phyloP scores from a whole-genome alignment of 345 rosid genomes.

The Zanthoxylum bungeanum region DNA sequence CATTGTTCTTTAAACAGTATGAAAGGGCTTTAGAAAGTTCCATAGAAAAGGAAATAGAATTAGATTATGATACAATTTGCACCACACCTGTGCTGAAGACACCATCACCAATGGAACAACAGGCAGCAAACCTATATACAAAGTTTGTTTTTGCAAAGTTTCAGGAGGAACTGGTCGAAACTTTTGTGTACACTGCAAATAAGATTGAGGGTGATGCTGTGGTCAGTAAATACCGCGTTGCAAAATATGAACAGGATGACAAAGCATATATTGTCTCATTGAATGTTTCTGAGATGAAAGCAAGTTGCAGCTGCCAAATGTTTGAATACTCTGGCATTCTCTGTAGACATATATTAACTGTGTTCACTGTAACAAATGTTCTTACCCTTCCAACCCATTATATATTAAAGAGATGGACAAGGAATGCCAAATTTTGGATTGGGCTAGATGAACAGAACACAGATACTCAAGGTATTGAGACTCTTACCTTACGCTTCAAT shows the following conservation, averaged over 20 bases:
- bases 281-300: conserved; percentile 43
- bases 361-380: conserved; percentile 64
- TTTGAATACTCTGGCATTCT: conserved; percentile 65
- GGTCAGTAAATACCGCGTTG: conserved; percentile 47
- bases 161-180: conserved; percentile 73
- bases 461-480: conserved; percentile 33
- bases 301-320: conserved; percentile 68
- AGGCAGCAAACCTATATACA: conserved; percentile 59
- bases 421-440: conserved; percentile 50
- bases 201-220: conserved; percentile 51
- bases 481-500: conserved; percentile 53
- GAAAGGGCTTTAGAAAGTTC: conserved; percentile 60
- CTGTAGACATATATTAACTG: conserved; percentile 63
- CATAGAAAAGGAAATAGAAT: conserved; percentile 58
- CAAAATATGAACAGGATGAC: conserved; percentile 58
- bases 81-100: conserved; percentile 51
- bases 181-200: conserved; percentile 63
- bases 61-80: conserved; percentile 58
- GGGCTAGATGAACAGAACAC: conserved; percentile 37
- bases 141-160: conserved; percentile 58
- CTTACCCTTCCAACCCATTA: conserved; percentile 59
- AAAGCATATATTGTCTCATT: conserved; percentile 49
- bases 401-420: conserved; percentile 59
- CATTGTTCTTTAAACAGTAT: conserved; percentile 54
- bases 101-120: conserved; percentile 74